Evolutionary conservation across 164 flowering plant genomes (phyloP).

Genomic region (Kingdonia uniflora): DNA sequence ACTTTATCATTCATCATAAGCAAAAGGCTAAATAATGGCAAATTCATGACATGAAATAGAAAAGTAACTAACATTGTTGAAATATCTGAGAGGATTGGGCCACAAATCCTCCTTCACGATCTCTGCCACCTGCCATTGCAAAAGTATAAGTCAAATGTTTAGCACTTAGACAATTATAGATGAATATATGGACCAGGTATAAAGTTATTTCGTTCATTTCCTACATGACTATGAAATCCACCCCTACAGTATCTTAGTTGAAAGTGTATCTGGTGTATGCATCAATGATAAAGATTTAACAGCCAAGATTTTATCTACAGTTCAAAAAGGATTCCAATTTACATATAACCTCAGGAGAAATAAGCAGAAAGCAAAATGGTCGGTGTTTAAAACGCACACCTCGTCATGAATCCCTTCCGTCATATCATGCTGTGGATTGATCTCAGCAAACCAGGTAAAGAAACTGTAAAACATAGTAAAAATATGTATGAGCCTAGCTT

Average conservation of each 20-base stretch:
- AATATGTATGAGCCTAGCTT: no score
- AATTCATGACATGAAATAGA: background rate
- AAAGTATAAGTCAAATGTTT: background rate
- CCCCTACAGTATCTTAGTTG: no score
- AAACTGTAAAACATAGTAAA: no score
- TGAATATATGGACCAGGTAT: no score
- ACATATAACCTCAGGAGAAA: no score
- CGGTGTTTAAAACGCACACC: constrained; percentile 11
- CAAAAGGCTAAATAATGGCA: background rate
- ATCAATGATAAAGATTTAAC: background rate
- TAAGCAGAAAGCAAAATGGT: no score
- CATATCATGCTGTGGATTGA: constrained; percentile 23
- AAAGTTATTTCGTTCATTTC: no score
- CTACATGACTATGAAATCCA: no score
- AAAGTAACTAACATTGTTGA: constrained; percentile 28
- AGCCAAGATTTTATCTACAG: no score
- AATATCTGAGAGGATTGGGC: constrained; percentile 48
- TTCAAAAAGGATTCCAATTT: no score
- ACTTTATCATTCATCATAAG: background rate
- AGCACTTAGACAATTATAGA: no score
- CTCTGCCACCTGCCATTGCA: constrained; percentile 36
- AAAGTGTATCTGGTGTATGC: background rate
- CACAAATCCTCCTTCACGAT: constrained; percentile 48
- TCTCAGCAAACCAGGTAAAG: constrained; percentile 41
- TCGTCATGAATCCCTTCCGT: constrained; percentile 35